phyloP scores from a whole-genome alignment of 1,284 basidiomycete genomes.

The Apiotrichum porosum region DNA sequence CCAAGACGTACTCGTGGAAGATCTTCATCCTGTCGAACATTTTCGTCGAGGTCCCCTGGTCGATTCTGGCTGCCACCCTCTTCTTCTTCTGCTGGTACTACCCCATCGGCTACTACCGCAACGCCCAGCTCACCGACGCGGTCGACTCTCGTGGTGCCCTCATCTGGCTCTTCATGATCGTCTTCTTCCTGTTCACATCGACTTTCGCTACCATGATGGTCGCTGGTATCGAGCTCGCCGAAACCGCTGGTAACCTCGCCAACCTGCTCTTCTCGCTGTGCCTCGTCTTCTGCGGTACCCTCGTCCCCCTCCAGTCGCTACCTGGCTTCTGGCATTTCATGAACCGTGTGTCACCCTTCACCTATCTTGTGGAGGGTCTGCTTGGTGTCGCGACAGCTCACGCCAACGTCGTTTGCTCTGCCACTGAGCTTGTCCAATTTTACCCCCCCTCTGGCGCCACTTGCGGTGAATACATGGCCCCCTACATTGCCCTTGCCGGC shows the following conservation, averaged over 20 bases:
- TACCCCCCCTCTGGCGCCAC: slow-evolving; percentile 45
- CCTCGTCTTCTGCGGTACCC: slow-evolving; percentile 63
- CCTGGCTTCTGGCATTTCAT: slow-evolving; percentile 77
- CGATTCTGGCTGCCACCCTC: slow-evolving; percentile 52
- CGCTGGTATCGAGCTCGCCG: slow-evolving; percentile 43
- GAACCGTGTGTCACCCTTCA: slow-evolving; percentile 72
- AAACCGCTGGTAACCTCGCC: slow-evolving; percentile 49
- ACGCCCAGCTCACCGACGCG: slow-evolving; percentile 40
- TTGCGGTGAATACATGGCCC: slow-evolving; percentile 48
- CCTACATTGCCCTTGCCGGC: slow-evolving; percentile 37
- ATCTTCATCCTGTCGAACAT: slow-evolving; percentile 54
- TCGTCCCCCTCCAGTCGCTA: slow-evolving; percentile 48
- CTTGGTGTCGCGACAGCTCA: slow-evolving; percentile 53
- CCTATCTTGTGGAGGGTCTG: slow-evolving; percentile 51
- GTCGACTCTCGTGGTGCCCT: slow-evolving; percentile 40
- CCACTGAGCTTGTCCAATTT: slow-evolving; percentile 46
- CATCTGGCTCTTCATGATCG: slow-evolving; percentile 43
- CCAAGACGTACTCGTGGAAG: slow-evolving; percentile 77
- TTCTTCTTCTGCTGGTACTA: slow-evolving; percentile 52
- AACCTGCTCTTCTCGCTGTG: slow-evolving; percentile 49
- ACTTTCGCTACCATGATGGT: slow-evolving; percentile 48
- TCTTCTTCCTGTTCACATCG: slow-evolving; percentile 48
- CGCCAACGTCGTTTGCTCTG: slow-evolving; percentile 46
- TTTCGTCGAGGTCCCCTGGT: slow-evolving; percentile 47
- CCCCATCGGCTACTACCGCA: slow-evolving; percentile 47